Evolutionary conservation across 2,329 filamentous ascomycete species (phyloP), one percentile per base, ranked within the genome.

Genomic region (Pseudopithomyces chartarum): DNA sequence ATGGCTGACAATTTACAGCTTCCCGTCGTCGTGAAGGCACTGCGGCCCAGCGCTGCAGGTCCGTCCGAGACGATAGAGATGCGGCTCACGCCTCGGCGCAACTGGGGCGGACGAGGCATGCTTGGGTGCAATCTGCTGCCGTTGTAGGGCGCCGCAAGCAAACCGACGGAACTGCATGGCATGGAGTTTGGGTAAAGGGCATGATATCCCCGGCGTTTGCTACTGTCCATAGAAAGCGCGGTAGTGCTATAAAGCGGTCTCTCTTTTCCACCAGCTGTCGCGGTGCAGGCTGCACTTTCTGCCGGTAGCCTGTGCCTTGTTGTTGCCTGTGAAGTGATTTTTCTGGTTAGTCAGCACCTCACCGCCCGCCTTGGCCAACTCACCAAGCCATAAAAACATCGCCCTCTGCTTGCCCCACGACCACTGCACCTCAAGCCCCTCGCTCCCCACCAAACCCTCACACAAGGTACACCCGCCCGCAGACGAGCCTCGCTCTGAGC

Each of bases 41-140:
- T 77, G 88, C 89, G 86, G 55, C 63, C 70, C 52, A 74, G 62
- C 52, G 53, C 63, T 29, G 66, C 64, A 45, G 71, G 71, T 58
- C 67, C 70, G 43, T 57, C 71, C 19, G 73, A 77, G 50, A 77
- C 92, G 62, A 75, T 95, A 56, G 83, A 87, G 55, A 77, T 97
- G 67, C 87, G 85, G 61, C 78, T 99, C 61, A 91, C 82, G 46
- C 94, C 94, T 52, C 84, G 86, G 66, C 85, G 86, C 43, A 83
- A 93, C 71, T 99, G 95, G 94, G 94, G 94, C 64, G 95, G 95
- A 29, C 84, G 92, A 75, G 95, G 94, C 12, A 80, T 96, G 74
- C 79, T 99, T 67, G 94, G 94, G 53, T 99, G 94, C 75, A 93
- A 97, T 79, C 85, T 98, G 61, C 78, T 97, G 63, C 92, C 91